phyloP scores from a whole-genome alignment of 169 alveolate species.

The Babesia sp. region DNA sequence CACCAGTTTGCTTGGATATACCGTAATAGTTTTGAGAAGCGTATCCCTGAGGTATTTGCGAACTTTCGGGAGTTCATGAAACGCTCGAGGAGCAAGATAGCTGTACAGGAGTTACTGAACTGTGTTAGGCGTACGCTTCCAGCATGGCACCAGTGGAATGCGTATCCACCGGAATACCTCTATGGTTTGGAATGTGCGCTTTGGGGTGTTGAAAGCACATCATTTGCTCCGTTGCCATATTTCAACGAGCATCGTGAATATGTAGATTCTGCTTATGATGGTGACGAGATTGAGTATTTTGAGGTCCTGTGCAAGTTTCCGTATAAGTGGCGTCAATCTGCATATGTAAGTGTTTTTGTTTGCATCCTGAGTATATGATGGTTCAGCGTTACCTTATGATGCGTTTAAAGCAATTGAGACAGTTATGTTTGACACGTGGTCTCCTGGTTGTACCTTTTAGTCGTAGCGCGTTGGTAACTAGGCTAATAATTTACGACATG shows the following conservation, averaged over 20 bases:
- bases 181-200: conserved; percentile 49
- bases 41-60: conserved; percentile 56
- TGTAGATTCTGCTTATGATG: conserved; percentile 25
- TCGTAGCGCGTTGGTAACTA: conserved; percentile 24
- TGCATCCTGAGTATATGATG: not conserved
- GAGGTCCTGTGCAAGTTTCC: conserved; percentile 47
- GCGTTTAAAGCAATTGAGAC: conserved; percentile 42
- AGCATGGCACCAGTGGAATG: conserved; percentile 60
- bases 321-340: conserved; percentile 30
- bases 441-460: conserved; percentile 8
- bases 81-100: conserved; percentile 45
- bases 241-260: conserved; percentile 16
- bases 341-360: conserved; percentile 36
- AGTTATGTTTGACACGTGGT: conserved; percentile 42
- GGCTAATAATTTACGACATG: conserved; percentile 40
- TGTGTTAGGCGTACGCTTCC: conserved; percentile 8
- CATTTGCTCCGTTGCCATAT: not conserved
- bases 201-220: conserved; percentile 33
- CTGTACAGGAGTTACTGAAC: conserved; percentile 48
- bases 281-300: conserved; percentile 24
- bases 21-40: conserved; percentile 42
- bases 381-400: conserved; percentile 25
- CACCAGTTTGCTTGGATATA: conserved; percentile 58
- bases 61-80: conserved; percentile 19
- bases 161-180: conserved; percentile 34